Evolutionary conservation across 257 asterid species (phyloP).

Genomic region (Fraxinus excelsior): DNA sequence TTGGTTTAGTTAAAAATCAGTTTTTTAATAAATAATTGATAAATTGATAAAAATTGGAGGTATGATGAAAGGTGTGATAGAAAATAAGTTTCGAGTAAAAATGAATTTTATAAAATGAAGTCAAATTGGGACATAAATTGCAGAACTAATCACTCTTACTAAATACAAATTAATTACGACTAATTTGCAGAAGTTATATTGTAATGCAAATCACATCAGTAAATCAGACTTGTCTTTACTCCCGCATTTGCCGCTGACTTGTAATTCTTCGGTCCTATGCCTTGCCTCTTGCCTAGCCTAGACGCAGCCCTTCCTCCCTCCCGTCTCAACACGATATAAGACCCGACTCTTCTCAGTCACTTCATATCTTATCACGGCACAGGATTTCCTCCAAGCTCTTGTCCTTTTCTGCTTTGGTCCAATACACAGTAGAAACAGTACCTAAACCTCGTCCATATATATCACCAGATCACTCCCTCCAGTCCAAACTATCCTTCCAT

Average conservation of each 20-base stretch:
- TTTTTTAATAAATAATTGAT: too few relatives aligned
- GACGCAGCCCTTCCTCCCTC: not conserved
- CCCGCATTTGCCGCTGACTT: conserved; percentile 65
- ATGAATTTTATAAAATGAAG: too few relatives aligned
- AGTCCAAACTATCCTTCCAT: not conserved
- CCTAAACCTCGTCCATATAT: conserved; percentile 1
- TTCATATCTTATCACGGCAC: not conserved
- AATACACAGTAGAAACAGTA: not conserved
- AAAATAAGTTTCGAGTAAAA: too few relatives aligned
- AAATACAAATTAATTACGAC: not conserved
- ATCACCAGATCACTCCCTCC: conserved; percentile 16
- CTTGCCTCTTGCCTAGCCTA: not conserved
- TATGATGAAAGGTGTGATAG: too few relatives aligned
- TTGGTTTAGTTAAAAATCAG: too few relatives aligned
- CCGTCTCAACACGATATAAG: too few relatives aligned
- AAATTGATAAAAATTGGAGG: too few relatives aligned
- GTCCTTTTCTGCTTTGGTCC: conserved; percentile 55
- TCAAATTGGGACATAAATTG: too few relatives aligned
- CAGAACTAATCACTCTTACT: not conserved
- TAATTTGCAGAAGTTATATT: not conserved
- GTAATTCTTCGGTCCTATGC: conserved; percentile 17
- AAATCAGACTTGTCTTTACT: conserved; percentile 40
- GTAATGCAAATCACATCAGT: conserved; percentile 16
- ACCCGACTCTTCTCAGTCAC: conserved; percentile 2
- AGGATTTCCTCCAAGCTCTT: conserved; percentile 25